Evolutionary conservation across 495 filamentous ascomycete species (phyloP).

Genomic region (Terfezia boudieri): DNA sequence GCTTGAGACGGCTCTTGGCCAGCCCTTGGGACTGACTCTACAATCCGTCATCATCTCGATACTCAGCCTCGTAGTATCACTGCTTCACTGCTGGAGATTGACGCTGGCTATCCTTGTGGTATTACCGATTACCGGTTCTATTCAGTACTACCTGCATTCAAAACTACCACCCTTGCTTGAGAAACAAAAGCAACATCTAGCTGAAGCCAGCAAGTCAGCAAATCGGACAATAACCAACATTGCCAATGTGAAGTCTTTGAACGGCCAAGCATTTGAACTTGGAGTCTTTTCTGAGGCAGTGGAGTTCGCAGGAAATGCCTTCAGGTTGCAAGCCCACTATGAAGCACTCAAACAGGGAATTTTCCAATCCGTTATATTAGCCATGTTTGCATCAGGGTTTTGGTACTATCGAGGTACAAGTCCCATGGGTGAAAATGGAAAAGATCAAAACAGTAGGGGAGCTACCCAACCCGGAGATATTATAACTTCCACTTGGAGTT

Average conservation of each 20-base stretch:
- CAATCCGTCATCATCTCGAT: slow-evolving; percentile 38
- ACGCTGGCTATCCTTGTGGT: slow-evolving; percentile 61
- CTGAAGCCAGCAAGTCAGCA: slow-evolving; percentile 46
- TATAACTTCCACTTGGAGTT: slow-evolving; percentile 67
- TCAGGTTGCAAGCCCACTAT: slow-evolving; percentile 40
- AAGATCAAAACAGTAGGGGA: slow-evolving; percentile 33
- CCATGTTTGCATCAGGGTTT: slow-evolving; percentile 78
- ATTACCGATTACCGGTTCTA: slow-evolving; percentile 40
- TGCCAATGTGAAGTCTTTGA: slow-evolving; percentile 72
- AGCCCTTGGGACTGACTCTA: slow-evolving; percentile 47
- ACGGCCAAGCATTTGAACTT: slow-evolving; percentile 48
- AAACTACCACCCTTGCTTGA: slow-evolving; percentile 43
- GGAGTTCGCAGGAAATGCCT: slow-evolving; percentile 36
- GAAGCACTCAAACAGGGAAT: slow-evolving; percentile 50
- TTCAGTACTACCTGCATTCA: slow-evolving; percentile 35
- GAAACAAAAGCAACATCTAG: slow-evolving; percentile 44
- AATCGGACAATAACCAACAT: slow-evolving; percentile 49
- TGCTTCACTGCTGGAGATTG: slow-evolving; percentile 64
- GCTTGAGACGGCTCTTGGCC: slow-evolving; percentile 55
- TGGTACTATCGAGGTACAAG: slow-evolving; percentile 32
- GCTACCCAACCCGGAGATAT: slow-evolving; percentile 42
- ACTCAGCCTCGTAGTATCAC: slow-evolving; percentile 42
- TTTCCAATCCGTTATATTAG: slow-evolving; percentile 47
- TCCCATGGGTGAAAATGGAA: slow-evolving; percentile 26
- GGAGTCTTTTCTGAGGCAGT: slow-evolving; percentile 39